A percentile compares a stretch with the other conserved stretches of the same genome.
phyloP scores from a whole-genome alignment of 495 filamentous ascomycete genomes.

The Hyaloscypha hepaticicola region DNA sequence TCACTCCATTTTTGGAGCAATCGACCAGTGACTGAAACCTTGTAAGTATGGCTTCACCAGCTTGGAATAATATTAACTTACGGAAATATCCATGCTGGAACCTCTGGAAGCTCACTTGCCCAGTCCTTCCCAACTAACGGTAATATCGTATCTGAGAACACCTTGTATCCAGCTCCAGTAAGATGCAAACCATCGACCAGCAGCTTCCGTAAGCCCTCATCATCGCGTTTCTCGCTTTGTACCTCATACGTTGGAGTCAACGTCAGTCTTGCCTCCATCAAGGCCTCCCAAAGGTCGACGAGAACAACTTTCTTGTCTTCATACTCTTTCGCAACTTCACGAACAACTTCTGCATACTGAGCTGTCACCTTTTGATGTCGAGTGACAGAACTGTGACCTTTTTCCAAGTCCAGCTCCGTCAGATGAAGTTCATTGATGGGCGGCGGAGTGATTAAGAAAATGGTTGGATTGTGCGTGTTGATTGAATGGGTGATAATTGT shows the following conservation, averaged over 20 bases:
- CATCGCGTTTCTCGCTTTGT: constrained; percentile 42
- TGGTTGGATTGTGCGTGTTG: constrained; percentile 54
- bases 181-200: constrained; percentile 55
- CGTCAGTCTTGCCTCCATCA: constrained; percentile 55
- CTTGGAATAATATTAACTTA: constrained; percentile 18
- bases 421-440: constrained; percentile 62
- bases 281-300: constrained; percentile 61
- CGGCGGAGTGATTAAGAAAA: constrained; percentile 65
- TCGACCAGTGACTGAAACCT: constrained; percentile 22
- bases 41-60: background rate
- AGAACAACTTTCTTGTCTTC: constrained; percentile 65
- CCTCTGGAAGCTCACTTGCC: constrained; percentile 32
- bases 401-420: constrained; percentile 42
- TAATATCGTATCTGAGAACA: constrained; percentile 46
- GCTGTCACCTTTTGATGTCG: constrained; percentile 55
- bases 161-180: constrained; percentile 48
- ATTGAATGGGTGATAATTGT: constrained; percentile 58
- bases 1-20: constrained; percentile 17
- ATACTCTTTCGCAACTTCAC: constrained; percentile 52
- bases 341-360: constrained; percentile 57
- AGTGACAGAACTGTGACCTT: constrained; percentile 37
- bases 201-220: constrained; percentile 45
- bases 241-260: constrained; percentile 27
- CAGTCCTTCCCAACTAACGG: constrained; percentile 42
- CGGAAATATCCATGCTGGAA: constrained; percentile 35